Evolutionary conservation across 371 early-diverging fungal genomes (phyloP).

Genomic region (Mucor piriformis): DNA sequence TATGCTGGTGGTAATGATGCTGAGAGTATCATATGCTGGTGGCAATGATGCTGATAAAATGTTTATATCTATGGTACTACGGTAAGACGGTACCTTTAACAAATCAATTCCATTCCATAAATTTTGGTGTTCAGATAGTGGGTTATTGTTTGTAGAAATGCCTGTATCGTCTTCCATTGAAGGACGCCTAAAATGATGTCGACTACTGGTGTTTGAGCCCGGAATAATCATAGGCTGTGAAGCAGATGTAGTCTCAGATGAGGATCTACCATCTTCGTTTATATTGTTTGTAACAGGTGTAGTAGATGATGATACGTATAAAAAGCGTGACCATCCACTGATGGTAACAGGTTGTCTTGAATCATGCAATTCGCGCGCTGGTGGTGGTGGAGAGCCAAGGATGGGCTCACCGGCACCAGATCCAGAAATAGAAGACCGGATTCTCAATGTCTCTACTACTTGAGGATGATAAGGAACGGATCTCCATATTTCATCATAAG

Average conservation of each 20-base stretch:
- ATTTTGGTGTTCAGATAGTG: not conserved
- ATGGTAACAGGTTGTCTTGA: conserved; percentile 21
- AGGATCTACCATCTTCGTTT: not conserved
- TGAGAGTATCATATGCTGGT: conserved; percentile 30
- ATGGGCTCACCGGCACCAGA: conserved; percentile 2
- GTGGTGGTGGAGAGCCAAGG: not conserved
- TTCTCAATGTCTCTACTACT: conserved; percentile 18
- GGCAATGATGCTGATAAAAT: conserved; percentile 42
- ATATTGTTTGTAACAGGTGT: not conserved
- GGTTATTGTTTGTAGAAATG: not conserved
- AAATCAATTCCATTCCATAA: conserved; percentile 50
- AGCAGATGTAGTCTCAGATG: not conserved
- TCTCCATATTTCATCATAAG: conserved; percentile 31
- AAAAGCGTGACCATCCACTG: conserved; percentile 24
- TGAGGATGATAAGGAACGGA: conserved; percentile 19
- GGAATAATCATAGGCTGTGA: conserved; percentile 22
- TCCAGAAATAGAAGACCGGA: conserved; percentile 11
- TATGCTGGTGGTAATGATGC: conserved; percentile 41
- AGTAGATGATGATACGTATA: conserved; percentile 13
- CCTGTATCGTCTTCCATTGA: conserved; percentile 4
- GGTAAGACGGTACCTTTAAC: conserved; percentile 45
- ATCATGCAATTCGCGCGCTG: conserved; percentile 2
- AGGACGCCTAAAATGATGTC: conserved; percentile 23
- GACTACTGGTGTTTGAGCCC: conserved; percentile 18
- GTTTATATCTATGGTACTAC: conserved; percentile 30